Percentiles rank a stretch among this genome's conserved stretches.
These are phyloP conservation scores for Mycena filopes DNA, from an alignment of 768 basidiomycete genomes.

Conservation along the genomic window DNA sequence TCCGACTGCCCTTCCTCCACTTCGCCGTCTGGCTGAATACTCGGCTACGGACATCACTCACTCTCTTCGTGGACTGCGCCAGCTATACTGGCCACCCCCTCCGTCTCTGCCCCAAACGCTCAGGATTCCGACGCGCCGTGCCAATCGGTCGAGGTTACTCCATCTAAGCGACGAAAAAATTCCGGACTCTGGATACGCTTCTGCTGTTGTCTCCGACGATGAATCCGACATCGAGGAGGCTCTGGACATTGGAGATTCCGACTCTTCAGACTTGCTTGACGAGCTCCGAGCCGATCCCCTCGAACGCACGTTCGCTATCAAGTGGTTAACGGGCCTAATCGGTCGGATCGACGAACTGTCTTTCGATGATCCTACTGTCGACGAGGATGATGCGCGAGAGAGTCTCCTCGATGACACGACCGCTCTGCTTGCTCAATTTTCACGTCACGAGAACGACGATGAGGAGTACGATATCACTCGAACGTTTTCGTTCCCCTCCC, in stretches of 20 bases:
- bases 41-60: conserved; percentile 49
- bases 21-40: conserved; percentile 51
- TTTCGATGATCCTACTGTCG: conserved; percentile 33
- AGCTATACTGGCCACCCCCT: conserved; percentile 62
- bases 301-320: conserved; percentile 74
- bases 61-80: conserved; percentile 56
- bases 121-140: conserved; percentile 39
- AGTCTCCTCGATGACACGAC: conserved; percentile 66
- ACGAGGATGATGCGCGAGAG: conserved; percentile 53
- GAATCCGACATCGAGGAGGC: conserved; percentile 31
- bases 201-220: conserved; percentile 71
- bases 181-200: conserved; percentile 84
- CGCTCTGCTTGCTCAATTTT: conserved; percentile 66
- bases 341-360: conserved; percentile 58
- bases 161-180: conserved; percentile 47
- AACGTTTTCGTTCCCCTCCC: conserved; percentile 58
- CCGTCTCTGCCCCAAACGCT: conserved; percentile 42
- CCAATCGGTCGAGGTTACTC: conserved; percentile 35
- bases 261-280: conserved; percentile 48
- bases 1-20: conserved; percentile 65
- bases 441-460: conserved; percentile 49
- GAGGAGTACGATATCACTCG: conserved; percentile 58
- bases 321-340: conserved; percentile 80
- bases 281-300: conserved; percentile 69
- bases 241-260: conserved; percentile 32